Evolutionary conservation across 257 asterid genomes (phyloP).

Genomic region (Lavandula angustifolia): DNA sequence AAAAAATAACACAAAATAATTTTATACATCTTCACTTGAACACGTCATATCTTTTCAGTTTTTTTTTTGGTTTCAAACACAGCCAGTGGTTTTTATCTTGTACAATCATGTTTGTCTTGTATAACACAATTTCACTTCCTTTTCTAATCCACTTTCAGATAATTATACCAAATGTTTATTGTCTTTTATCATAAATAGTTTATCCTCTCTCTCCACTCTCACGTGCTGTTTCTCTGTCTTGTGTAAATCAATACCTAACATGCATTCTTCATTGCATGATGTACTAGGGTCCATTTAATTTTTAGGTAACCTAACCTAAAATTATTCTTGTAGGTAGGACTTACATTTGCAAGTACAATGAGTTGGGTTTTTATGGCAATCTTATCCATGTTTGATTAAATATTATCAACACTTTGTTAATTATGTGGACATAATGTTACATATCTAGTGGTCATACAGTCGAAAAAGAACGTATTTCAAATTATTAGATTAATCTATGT

Average conservation of each 20-base stretch:
- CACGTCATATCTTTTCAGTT: too few species aligned
- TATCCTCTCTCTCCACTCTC: slow-evolving; percentile 19
- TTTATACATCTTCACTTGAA: too few species aligned
- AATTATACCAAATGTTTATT: slow-evolving; percentile 28
- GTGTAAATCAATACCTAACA: slow-evolving; percentile 38
- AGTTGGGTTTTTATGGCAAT: slow-evolving; percentile 2
- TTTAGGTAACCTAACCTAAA: slow-evolving; percentile 4
- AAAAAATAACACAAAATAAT: too few species aligned
- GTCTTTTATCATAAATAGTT: slow-evolving; percentile 30
- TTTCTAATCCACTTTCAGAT: slow-evolving; percentile 35
- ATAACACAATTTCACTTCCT: slow-evolving; percentile 24
- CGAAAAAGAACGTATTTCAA: too few species aligned
- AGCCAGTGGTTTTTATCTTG: slow-evolving; percentile 9
- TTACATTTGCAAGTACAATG: not conserved
- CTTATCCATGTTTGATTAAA: not conserved
- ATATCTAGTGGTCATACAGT: too few species aligned
- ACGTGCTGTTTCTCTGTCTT: slow-evolving; percentile 21
- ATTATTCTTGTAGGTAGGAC: not conserved
- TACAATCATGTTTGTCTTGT: slow-evolving; percentile 33
- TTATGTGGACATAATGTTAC: too few species aligned
- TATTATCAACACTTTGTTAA: too few species aligned
- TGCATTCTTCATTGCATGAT: not conserved
- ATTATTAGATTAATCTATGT: too few species aligned
- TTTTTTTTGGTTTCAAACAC: not conserved
- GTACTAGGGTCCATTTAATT: slow-evolving; percentile 24